Percentiles rank a stretch among this genome's conserved stretches.
These are phyloP conservation scores for Xylaria longipes DNA, from an alignment of 495 filamentous ascomycete genomes.

Conservation along the genomic window DNA sequence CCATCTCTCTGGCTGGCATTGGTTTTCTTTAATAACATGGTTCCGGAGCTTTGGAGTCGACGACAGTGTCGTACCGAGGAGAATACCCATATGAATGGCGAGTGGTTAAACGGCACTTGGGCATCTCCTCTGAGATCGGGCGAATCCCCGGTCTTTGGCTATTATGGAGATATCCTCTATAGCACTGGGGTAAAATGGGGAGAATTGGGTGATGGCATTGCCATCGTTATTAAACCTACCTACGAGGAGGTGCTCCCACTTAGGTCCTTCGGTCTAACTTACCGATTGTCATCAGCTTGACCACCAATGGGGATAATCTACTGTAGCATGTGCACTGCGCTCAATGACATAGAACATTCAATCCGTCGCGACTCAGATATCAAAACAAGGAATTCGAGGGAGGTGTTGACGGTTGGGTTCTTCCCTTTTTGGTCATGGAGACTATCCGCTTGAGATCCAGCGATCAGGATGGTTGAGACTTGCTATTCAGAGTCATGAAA, in stretches of 20 bases:
- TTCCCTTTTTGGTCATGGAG: background rate
- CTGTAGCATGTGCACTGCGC: background rate
- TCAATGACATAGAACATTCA: background rate
- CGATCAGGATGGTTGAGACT: too few species aligned
- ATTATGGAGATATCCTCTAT: constrained; percentile 1
- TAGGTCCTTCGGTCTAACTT: background rate
- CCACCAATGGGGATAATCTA: too few species aligned
- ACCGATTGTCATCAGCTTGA: background rate
- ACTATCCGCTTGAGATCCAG: background rate
- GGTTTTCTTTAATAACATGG: constrained; percentile 32
- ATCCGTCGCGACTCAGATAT: background rate
- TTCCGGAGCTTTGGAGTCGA: constrained; percentile 33
- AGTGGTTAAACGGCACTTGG: constrained; percentile 42
- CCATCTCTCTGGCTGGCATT: constrained; percentile 22
- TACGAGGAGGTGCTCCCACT: too few species aligned
- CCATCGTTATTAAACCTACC: background rate
- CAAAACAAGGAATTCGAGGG: background rate
- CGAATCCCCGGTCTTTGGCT: constrained; percentile 2
- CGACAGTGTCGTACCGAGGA: constrained; percentile 38
- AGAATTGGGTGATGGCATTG: background rate
- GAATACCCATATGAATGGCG: constrained; percentile 43
- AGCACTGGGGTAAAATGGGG: constrained; percentile 4
- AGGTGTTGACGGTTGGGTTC: background rate
- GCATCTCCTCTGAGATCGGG: constrained; percentile 16
- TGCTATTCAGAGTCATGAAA: too few species aligned